Conservation (phyloP, 2,329 filamentous ascomycete genomes). For the Cytospora schulzeri region DNA sequence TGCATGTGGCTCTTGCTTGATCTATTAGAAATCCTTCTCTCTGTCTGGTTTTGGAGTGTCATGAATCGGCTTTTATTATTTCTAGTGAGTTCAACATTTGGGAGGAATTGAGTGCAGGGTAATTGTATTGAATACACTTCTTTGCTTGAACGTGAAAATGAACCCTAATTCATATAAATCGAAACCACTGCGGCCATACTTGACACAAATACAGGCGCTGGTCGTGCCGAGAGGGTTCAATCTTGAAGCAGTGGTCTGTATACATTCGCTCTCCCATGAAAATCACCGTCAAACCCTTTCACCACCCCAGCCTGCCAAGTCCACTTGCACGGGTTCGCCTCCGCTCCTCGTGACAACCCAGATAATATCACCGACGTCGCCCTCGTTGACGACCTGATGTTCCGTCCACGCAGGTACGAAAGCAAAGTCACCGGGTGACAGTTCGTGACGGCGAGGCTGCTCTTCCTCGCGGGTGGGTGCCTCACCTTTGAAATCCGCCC, state of each 20-base stretch:
- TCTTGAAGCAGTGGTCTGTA: not conserved
- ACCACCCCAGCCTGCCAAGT: constrained; percentile 64
- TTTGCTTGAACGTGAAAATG: too few relatives aligned
- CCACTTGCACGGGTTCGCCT: constrained; percentile 60
- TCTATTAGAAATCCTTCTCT: too few relatives aligned
- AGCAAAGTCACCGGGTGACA: constrained; percentile 68
- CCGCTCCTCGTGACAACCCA: constrained; percentile 70
- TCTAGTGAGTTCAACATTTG: too few relatives aligned
- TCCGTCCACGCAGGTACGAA: constrained; percentile 71
- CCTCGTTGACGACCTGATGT: constrained; percentile 69
- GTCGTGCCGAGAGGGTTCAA: not conserved
- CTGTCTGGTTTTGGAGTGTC: too few relatives aligned
- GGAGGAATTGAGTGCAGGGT: too few relatives aligned
- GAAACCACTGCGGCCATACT: too few relatives aligned
- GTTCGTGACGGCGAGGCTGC: constrained; percentile 54
- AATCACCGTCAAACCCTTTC: constrained; percentile 22
- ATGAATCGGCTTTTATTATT: too few relatives aligned
- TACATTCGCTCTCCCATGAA: not conserved
- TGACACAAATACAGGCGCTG: not conserved
- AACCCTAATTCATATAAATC: too few relatives aligned
- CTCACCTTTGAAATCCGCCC: constrained; percentile 24
- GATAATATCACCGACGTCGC: constrained; percentile 53
- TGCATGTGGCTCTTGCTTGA: too few relatives aligned
- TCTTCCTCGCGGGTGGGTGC: constrained; percentile 43
- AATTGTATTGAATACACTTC: too few relatives aligned